These are phyloP conservation scores for Neonectria punicea DNA, from an alignment of 2,329 filamentous ascomycete species.

Conservation along the genomic window DNA sequence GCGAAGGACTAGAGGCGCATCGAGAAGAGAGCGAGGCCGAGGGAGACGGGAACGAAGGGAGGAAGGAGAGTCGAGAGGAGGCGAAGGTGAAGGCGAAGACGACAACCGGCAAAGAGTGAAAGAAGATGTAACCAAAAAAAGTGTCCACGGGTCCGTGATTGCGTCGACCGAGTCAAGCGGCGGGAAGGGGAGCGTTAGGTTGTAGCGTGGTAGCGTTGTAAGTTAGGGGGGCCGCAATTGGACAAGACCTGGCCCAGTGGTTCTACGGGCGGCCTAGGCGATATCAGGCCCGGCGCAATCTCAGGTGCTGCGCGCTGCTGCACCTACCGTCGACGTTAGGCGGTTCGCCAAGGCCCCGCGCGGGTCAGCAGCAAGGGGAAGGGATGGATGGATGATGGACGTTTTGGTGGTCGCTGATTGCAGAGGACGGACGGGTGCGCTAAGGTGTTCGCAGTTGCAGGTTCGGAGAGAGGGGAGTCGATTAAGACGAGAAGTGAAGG, in stretches of 20 bases:
- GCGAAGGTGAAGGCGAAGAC: slow-evolving; percentile 9
- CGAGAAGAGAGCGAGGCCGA: slow-evolving; percentile 31
- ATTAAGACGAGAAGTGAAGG: background rate
- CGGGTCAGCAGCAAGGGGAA: background rate
- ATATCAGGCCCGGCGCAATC: slow-evolving; percentile 33
- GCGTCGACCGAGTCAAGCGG: slow-evolving; percentile 7
- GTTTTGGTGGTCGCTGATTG: too few relatives aligned
- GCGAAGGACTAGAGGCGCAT: slow-evolving; percentile 35
- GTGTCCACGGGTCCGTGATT: slow-evolving; percentile 23
- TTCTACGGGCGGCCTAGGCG: slow-evolving; percentile 22
- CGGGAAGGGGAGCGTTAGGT: slow-evolving; percentile 6
- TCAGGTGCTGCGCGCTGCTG: slow-evolving; percentile 29
- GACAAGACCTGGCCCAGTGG: slow-evolving; percentile 22
- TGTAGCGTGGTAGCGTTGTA: slow-evolving; percentile 10
- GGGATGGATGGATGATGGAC: background rate
- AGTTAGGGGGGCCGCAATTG: slow-evolving; percentile 37
- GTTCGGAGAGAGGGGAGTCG: background rate
- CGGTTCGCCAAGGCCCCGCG: slow-evolving; percentile 32
- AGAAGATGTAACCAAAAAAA: slow-evolving; percentile 28
- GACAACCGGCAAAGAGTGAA: slow-evolving; percentile 28
- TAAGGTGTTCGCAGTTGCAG: background rate
- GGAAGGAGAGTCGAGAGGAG: slow-evolving; percentile 19
- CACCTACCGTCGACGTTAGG: slow-evolving; percentile 30
- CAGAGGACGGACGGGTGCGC: background rate
- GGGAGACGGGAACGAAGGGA: slow-evolving; percentile 23